Conservation (phyloP, 148 eudicot genomes). For the Vaccinium corymbosum region DNA sequence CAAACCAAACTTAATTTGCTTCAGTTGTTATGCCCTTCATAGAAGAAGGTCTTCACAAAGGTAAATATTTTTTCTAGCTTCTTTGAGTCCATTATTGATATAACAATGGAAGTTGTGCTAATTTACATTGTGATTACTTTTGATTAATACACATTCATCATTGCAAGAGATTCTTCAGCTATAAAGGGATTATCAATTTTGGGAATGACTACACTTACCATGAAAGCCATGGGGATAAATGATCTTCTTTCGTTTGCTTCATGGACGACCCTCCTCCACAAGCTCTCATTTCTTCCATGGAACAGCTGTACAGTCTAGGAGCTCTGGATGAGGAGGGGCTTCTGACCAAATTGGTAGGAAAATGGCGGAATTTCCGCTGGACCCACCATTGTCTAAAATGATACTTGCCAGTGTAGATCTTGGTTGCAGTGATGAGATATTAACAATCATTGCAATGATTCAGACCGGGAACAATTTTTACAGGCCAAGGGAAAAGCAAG, state of each 20-base stretch:
- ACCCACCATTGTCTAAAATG: constrained; percentile 91
- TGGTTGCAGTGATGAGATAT: constrained; percentile 90
- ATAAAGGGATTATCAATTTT: constrained; percentile 12
- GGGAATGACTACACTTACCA: constrained; percentile 57
- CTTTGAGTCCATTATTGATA: neutral
- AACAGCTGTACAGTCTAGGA: constrained; percentile 82
- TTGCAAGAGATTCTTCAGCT: constrained; percentile 10
- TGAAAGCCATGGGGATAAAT: constrained; percentile 98
- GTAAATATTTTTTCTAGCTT: constrained; percentile 15
- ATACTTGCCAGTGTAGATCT: constrained; percentile 90
- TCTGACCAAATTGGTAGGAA: constrained; percentile 77
- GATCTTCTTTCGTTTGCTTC: constrained; percentile 80
- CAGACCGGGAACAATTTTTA: constrained; percentile 84
- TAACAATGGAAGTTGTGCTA: neutral
- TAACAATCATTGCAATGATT: constrained; percentile 95
- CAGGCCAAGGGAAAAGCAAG: constrained; percentile 94
- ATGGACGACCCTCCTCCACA: constrained; percentile 98
- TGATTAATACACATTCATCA: neutral
- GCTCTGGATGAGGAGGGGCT: constrained; percentile 95
- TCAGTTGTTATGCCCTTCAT: constrained; percentile 60
- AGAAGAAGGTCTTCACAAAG: constrained; percentile 45
- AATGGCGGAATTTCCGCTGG: constrained; percentile 91
- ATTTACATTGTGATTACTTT: neutral
- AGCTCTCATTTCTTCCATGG: constrained; percentile 94
- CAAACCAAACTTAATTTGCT: constrained; percentile 51